Conservation (phyloP, 1,284 basidiomycete species). For the Kwoniella shivajii region DNA sequence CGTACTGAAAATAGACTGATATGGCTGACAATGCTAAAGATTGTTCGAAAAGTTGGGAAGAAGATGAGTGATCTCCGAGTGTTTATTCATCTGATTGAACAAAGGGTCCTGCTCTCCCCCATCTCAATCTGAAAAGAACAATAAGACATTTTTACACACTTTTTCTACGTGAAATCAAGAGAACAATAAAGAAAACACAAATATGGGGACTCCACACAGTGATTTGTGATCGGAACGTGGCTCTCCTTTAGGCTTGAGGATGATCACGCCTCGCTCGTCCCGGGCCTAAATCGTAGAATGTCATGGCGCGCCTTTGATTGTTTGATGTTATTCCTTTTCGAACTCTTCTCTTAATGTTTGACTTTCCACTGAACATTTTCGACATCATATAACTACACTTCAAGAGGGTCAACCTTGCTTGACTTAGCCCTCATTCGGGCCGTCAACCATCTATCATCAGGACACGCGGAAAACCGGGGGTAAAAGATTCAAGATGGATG, state of each 20-base stretch:
- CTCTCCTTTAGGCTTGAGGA: too few species aligned
- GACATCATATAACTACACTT: background rate
- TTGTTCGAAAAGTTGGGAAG: background rate
- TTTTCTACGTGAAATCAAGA: too few species aligned
- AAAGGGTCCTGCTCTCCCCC: too few species aligned
- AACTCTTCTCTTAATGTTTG: background rate
- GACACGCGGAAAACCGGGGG: background rate
- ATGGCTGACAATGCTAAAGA: background rate
- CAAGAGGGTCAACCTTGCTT: background rate
- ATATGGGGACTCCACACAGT: background rate
- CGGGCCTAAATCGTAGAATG: background rate
- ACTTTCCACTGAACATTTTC: background rate
- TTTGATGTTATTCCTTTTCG: slow-evolving; percentile 10
- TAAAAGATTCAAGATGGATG: slow-evolving; percentile 22
- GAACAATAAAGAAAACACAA: too few species aligned
- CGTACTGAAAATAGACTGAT: slow-evolving; percentile 1
- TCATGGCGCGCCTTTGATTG: background rate
- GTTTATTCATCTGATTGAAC: too few species aligned
- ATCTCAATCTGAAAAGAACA: too few species aligned
- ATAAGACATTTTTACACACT: slow-evolving; percentile 6
- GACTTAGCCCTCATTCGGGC: background rate
- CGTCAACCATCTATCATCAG: background rate
- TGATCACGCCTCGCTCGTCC: too few species aligned
- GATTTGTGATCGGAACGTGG: too few species aligned
- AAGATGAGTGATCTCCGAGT: slow-evolving; percentile 1